Base-by-base conservation (phyloP, 108 stramenopile genomes). In the Schizochytrium sp. region DNA sequence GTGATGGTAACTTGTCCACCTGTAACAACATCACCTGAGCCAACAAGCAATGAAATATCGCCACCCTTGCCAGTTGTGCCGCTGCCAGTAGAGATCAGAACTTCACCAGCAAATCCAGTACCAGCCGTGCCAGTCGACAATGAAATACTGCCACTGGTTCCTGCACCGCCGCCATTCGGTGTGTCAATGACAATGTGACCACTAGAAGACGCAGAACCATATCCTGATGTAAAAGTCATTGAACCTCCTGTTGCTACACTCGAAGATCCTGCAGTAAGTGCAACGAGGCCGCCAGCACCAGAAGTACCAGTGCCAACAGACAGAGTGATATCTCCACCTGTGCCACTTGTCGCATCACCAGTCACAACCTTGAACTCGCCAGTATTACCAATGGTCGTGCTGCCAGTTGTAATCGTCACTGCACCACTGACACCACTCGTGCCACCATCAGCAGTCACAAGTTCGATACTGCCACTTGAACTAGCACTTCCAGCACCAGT, bases 101-200 rank as follows among this genome's bases (percentile, higher is more conserved):
- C n/a, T 59, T 64, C 91, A 3, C 92, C 92, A 46, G 91, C 57
- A 40, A 57, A 15, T 3, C 92, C 92, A 57, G 46, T 38, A 55
- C 89, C 61, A 41, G 92, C 55, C 40, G 89, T 46, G 15, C 93
- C 93, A 4, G 93, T 93, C 15, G 56, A 46, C 19, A 93, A 55
- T 3, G 87, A n/a, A 12, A 93, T 72, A 12, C 89, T 49, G 2
- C 93, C 93, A 12, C 72, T 76, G 13, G 61, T 90, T 10, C 93
- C 93, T n/a, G 61, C 28, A 40, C 13, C 3, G 12, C 92, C 92
- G 10, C 88, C 89, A 60, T 92, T 72, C 0, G 91, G 64, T 5
- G 93, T 93, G 47, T 55, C 10, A n/a, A 64, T 38, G 19, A 5
- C 15, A 4, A 64, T 64, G 61, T 41, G n/a, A 15, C 19, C 53